Evolutionary conservation across 2,329 filamentous ascomycete genomes (phyloP), one percentile per base, ranked within the genome.

Genomic region (Sporothrix luriei): DNA sequence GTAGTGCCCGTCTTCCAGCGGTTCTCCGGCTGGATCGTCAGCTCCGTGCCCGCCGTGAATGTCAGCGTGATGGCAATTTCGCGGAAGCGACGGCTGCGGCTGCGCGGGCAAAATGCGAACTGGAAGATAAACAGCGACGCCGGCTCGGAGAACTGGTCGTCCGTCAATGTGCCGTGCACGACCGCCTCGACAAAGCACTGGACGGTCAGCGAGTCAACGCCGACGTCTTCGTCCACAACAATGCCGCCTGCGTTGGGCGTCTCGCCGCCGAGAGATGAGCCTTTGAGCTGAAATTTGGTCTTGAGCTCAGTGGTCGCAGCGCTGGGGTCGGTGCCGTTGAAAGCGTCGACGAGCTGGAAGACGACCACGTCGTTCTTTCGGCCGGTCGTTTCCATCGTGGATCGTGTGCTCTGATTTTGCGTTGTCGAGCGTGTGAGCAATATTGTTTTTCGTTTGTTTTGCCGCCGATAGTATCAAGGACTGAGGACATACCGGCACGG

Each of bases 31-130:
- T 51, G 46, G 62, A 66, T 66, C 2, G 29, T 43, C 48, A 66
- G 29, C 62, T 38, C 62, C 4, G 62, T 66, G 62, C 62, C 62
- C 16, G 62, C 48, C 48, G 62, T 66, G n/a, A 66, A 66, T 2
- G 62, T 52, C 48, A 66, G 48, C 13, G 62, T 66, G n/a, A 66
- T 66, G 19, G 62, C 46, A 10, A 40, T n/a, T 10, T 66, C 62
- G 48, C 62, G 62, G 29, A 66, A 66, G 26, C 62, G 62, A 24
- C 62, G 62, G 26, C 62, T 66, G 62, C 62, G 62, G 48, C 62
- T 66, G 62, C 62, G 62, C 19, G 62, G 62, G n/a, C 62, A 66
- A 40, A 66, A 66, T 1, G 62, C 19, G 33, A 69, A 69, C n/a
- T 51, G 38, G 13, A 57, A 66, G 13, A 65, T 9, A 19, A 69